These are phyloP conservation scores for Fusarium decemcellulare DNA, from an alignment of 2,329 filamentous ascomycete genomes.

Conservation along the genomic window DNA sequence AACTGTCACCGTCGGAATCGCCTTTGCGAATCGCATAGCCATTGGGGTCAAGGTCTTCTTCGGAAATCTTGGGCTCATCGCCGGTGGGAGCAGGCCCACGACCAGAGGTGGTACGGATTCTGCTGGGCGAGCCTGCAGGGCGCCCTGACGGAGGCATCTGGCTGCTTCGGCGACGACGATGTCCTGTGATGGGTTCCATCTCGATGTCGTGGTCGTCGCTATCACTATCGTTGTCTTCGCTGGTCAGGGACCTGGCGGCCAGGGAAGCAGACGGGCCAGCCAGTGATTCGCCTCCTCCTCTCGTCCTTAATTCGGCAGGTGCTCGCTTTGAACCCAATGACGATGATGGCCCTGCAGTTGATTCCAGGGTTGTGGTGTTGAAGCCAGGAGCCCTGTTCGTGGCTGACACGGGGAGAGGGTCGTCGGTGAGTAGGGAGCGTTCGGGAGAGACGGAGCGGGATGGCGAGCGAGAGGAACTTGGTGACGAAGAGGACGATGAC, in stretches of 20 bases:
- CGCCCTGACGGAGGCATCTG: conserved; percentile 59
- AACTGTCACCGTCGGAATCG: conserved; percentile 64
- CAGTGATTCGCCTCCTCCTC: conserved; percentile 30
- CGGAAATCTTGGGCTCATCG: conserved; percentile 63
- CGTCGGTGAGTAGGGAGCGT: conserved; percentile 21
- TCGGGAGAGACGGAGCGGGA: conserved; percentile 24
- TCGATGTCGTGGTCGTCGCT: conserved; percentile 62
- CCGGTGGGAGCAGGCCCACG: conserved; percentile 41
- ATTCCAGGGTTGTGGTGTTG: conserved; percentile 8
- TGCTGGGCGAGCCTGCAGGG: conserved; percentile 45
- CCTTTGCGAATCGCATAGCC: conserved; percentile 47
- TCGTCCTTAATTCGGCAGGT: conserved; percentile 14
- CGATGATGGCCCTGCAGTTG: conserved; percentile 19
- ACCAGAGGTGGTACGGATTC: conserved; percentile 43
- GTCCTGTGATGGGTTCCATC: conserved; percentile 69
- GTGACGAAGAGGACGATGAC: conserved; percentile 22
- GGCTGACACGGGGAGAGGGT: conserved; percentile 17
- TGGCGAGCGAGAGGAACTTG: conserved; percentile 28
- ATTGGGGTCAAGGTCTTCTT: conserved; percentile 54
- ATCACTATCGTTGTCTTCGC: conserved; percentile 56
- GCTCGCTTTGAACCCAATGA: conserved; percentile 20
- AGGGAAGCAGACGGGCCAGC: conserved; percentile 37
- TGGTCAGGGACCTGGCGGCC: conserved; percentile 28
- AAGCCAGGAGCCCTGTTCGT: conserved; percentile 8
- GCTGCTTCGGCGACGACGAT: conserved; percentile 70